Conservation (phyloP, 2,329 filamentous ascomycete genomes). For the Cercospora zeina region DNA sequence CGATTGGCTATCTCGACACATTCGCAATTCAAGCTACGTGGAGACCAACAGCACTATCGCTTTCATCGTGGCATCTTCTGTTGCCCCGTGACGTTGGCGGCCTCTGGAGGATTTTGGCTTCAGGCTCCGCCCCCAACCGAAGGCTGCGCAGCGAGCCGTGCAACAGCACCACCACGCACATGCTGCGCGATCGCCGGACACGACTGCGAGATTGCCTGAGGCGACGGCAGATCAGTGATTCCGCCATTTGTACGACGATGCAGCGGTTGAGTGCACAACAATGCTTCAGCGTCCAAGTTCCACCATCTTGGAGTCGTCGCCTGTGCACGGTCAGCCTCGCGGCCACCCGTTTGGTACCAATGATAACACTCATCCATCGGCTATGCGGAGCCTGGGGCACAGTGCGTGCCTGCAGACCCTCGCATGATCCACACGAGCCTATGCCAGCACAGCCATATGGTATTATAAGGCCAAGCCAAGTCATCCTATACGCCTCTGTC, state of each 20-base stretch:
- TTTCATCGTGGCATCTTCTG: background rate
- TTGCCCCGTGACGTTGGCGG: slow-evolving; percentile 1
- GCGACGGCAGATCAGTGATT: background rate
- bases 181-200: background rate
- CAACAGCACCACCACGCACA: background rate
- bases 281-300: background rate
- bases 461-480: background rate
- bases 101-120: slow-evolving; percentile 12
- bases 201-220: slow-evolving; percentile 9
- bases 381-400: slow-evolving; percentile 10
- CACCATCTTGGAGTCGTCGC: slow-evolving; percentile 1
- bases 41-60: background rate
- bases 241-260: background rate
- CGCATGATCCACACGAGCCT: slow-evolving; percentile 16
- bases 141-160: slow-evolving; percentile 6
- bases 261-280: background rate
- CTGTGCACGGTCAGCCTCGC: background rate
- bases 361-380: slow-evolving; percentile 9
- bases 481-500: slow-evolving; percentile 7
- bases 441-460: slow-evolving; percentile 21
- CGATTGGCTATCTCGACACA: background rate
- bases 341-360: slow-evolving; percentile 14
- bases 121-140: slow-evolving; percentile 11
- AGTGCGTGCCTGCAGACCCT: background rate
- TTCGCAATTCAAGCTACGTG: background rate